Evolutionary conservation across 2,329 filamentous ascomycete genomes (phyloP).

Genomic region (Pseudogymnoascus sp.): DNA sequence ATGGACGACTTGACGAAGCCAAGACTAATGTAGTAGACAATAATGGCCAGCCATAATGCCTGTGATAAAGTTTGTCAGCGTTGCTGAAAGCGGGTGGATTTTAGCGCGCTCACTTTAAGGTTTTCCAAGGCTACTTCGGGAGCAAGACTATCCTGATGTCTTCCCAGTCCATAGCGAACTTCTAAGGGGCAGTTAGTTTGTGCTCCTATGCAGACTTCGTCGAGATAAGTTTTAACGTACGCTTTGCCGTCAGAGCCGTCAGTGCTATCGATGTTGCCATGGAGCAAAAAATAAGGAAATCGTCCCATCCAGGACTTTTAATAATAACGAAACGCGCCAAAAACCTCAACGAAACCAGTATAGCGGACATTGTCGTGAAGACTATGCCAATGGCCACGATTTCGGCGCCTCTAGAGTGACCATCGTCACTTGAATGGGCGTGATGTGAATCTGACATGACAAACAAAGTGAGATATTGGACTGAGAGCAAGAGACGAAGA

Average conservation of each 20-base stretch:
- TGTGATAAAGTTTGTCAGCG: constrained; percentile 10
- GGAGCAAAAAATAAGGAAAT: constrained; percentile 14
- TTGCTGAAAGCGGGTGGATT: constrained; percentile 11
- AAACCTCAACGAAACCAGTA: constrained; percentile 12
- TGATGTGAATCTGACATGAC: background rate
- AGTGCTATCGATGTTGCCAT: constrained; percentile 14
- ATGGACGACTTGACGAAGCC: constrained; percentile 32
- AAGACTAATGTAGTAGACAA: constrained; percentile 30
- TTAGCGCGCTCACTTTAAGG: constrained; percentile 19
- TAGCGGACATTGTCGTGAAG: constrained; percentile 9
- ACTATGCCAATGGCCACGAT: constrained; percentile 2
- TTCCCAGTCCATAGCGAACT: constrained; percentile 20
- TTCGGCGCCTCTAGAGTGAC: background rate
- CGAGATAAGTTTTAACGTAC: background rate
- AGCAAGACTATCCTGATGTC: constrained; percentile 17
- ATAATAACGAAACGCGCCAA: constrained; percentile 14
- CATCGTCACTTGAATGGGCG: background rate
- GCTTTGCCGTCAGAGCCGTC: constrained; percentile 4
- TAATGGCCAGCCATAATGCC: constrained; percentile 28
- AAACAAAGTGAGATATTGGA: background rate
- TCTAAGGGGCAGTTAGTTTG: constrained; percentile 18
- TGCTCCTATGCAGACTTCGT: background rate
- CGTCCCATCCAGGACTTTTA: constrained; percentile 14
- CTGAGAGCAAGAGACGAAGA: background rate
- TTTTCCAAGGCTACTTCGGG: constrained; percentile 16